A percentile compares a stretch with the other conserved stretches of the same genome.
Conservation (phyloP, 2,329 filamentous ascomycete species). For the Endocalyx cinctus region DNA sequence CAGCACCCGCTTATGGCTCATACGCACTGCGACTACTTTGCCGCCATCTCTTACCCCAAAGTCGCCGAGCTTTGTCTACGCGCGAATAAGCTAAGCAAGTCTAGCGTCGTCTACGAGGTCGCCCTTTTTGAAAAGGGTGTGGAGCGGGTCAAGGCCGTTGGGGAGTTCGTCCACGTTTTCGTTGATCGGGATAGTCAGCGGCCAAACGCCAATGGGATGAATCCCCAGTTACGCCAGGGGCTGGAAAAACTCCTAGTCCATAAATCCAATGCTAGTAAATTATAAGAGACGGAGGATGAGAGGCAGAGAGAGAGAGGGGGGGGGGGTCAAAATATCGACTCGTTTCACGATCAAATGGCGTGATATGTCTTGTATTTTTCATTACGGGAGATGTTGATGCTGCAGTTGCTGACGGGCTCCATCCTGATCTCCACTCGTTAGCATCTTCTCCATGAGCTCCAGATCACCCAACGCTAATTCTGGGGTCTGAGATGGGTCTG, state of each 20-base stretch:
- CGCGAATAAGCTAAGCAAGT: conserved; percentile 78
- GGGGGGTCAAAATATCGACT: too few relatives aligned
- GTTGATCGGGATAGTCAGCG: conserved; percentile 69
- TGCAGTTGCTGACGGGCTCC: conserved; percentile 37
- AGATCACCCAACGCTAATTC: conserved; percentile 58
- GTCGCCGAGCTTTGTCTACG: conserved; percentile 76
- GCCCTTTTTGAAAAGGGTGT: conserved; percentile 75
- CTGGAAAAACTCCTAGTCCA: conserved; percentile 53
- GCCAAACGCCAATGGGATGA: conserved; percentile 64
- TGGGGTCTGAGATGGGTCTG: conserved; percentile 47
- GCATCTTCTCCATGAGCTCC: conserved; percentile 51
- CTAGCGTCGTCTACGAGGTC: conserved; percentile 86
- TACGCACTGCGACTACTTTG: conserved; percentile 81
- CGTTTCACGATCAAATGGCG: too few relatives aligned
- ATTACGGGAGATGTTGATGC: too few relatives aligned
- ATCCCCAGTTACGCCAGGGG: conserved; percentile 50
- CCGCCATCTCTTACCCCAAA: conserved; percentile 74
- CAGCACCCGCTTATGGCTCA: conserved; percentile 83
- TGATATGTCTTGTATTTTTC: too few relatives aligned
- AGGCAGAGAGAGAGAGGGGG: too few relatives aligned
- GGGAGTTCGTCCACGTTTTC: conserved; percentile 83
- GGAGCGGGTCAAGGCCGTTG: conserved; percentile 74
- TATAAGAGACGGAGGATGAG: too few relatives aligned
- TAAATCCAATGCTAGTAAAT: too few relatives aligned
- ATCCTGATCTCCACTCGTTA: conserved; percentile 41